A percentile compares a stretch with the other conserved stretches of the same genome.
Evolutionary conservation across 2,329 filamentous ascomycete genomes (phyloP).

Genomic region (Aureobasidium uvarum): DNA sequence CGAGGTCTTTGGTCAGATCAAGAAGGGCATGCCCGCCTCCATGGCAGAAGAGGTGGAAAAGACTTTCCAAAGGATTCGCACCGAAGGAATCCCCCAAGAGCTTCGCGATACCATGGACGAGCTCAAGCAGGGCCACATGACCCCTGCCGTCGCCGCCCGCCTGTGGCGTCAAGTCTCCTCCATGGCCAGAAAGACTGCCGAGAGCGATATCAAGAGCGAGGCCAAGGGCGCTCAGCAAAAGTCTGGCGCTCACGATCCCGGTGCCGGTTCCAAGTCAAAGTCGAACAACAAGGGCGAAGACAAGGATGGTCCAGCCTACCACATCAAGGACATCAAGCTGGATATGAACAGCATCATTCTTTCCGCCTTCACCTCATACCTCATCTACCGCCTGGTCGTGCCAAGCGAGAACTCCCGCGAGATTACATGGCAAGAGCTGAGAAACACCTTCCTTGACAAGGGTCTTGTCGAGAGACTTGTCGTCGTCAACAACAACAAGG

Average conservation of each 20-base stretch:
- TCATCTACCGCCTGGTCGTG: slow-evolving; percentile 63
- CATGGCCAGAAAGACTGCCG: slow-evolving; percentile 54
- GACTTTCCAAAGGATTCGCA: slow-evolving; percentile 62
- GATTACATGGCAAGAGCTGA: slow-evolving; percentile 97
- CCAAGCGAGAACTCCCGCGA: slow-evolving; percentile 67
- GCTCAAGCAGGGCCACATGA: slow-evolving; percentile 52
- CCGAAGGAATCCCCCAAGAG: slow-evolving; percentile 67
- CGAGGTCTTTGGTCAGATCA: slow-evolving; percentile 56
- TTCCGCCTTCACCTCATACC: slow-evolving; percentile 60
- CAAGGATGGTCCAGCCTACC: slow-evolving; percentile 32
- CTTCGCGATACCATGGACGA: slow-evolving; percentile 62
- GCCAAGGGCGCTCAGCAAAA: slow-evolving; percentile 42
- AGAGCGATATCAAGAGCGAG: slow-evolving; percentile 41
- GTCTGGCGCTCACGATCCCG: slow-evolving; percentile 47
- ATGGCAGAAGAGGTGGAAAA: slow-evolving; percentile 60
- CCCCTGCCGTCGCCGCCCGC: slow-evolving; percentile 63
- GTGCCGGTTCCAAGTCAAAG: slow-evolving; percentile 38
- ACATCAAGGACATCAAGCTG: slow-evolving; percentile 50
- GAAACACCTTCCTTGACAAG: slow-evolving; percentile 90
- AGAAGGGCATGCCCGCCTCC: slow-evolving; percentile 59
- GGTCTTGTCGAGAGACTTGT: slow-evolving; percentile 90
- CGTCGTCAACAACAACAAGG: slow-evolving; percentile 72
- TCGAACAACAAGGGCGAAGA: slow-evolving; percentile 40
- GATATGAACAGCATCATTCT: slow-evolving; percentile 58
- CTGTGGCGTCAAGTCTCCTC: slow-evolving; percentile 57